Evolutionary conservation across 2,329 filamentous ascomycete genomes (phyloP).

Genomic region (Pseudogymnoascus sp.): DNA sequence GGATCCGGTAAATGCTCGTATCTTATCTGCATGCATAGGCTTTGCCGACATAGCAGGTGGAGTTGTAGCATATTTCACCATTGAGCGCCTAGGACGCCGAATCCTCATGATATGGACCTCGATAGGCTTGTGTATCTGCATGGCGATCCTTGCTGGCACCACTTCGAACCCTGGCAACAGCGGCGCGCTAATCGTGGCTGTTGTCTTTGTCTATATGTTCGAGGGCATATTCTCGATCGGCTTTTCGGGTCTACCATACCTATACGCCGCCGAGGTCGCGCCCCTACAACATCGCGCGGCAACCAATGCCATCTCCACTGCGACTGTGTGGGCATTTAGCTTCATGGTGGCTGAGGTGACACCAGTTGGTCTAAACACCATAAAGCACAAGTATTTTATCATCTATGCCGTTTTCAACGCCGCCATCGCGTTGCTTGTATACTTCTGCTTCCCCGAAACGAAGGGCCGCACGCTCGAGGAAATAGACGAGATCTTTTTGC

Average conservation of each 20-base stretch:
- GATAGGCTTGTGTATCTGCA: constrained; percentile 44
- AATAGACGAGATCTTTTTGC: constrained; percentile 16
- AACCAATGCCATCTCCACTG: constrained; percentile 10
- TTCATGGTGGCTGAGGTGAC: constrained; percentile 15
- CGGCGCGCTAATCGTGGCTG: constrained; percentile 32
- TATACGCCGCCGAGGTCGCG: constrained; percentile 16
- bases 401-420: constrained; percentile 12
- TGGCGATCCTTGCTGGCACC: constrained; percentile 52
- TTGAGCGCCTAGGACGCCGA: constrained; percentile 11
- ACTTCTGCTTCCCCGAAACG: constrained; percentile 17
- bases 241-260: constrained; percentile 11
- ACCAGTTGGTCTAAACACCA: constrained; percentile 11
- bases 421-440: constrained; percentile 8
- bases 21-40: constrained; percentile 30
- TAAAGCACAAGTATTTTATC: constrained; percentile 14
- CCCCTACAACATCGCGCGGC: constrained; percentile 10
- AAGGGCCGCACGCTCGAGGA: constrained; percentile 16
- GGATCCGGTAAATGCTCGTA: background rate
- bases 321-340: constrained; percentile 14
- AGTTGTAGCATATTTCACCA: constrained; percentile 9
- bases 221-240: constrained; percentile 38
- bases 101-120: constrained; percentile 5
- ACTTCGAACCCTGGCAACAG: constrained; percentile 37
- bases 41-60: constrained; percentile 51
- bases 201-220: constrained; percentile 51